Base-by-base conservation (phyloP, 495 filamentous ascomycete genomes). In the Penicillium diatomitis region DNA sequence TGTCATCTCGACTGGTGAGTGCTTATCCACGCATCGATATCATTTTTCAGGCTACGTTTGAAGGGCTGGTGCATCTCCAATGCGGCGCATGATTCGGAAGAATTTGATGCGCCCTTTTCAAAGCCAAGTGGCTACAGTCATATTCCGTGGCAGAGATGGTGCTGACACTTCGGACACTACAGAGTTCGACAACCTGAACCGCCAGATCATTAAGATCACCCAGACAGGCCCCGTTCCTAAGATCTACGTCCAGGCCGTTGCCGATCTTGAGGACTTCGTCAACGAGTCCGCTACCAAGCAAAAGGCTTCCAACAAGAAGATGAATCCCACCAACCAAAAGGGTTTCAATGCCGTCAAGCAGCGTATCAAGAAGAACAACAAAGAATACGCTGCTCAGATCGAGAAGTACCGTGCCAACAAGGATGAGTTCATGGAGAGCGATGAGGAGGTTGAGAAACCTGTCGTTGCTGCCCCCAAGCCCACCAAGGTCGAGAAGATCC, bases 131-230 rank as follows among this genome's bases (percentile, higher is more conserved):
- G 20, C 20, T 20, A 20, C 20, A 20, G 20, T 20, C 20, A 20
- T 31, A 9, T 49, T 20, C 39, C 6, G 34, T 6, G 4, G 35
- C 27, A 11, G 34, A 28, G 8, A 43, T 5, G 40, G 48, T 49
- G 55, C 60, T 69, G 48, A 65, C 50, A 51, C 36, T 38, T 40
- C 10, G 32, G 2, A 41, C 34, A 33, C 41, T 52, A 28, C 50
- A 94, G 90, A 97, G 68, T 97, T 94, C 75, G 92, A 99, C 67
- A 96, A 91, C 75, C 79, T 99, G 63, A 97, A 95, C 74, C 83
- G 90, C 47, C 85, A 95, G 67, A 79, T 95, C 43, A 67, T 77
- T 50, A 91, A 90, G 69, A 78, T 92, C 42, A 79, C 76, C 51
- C 80, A 87, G 68, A 75, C 82, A 43, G 85, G 85, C 49, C 83